Percentiles rank a stretch among this genome's conserved stretches.
Conservation (phyloP, 176 grass and related monocot species). For the Avena insularis region DNA sequence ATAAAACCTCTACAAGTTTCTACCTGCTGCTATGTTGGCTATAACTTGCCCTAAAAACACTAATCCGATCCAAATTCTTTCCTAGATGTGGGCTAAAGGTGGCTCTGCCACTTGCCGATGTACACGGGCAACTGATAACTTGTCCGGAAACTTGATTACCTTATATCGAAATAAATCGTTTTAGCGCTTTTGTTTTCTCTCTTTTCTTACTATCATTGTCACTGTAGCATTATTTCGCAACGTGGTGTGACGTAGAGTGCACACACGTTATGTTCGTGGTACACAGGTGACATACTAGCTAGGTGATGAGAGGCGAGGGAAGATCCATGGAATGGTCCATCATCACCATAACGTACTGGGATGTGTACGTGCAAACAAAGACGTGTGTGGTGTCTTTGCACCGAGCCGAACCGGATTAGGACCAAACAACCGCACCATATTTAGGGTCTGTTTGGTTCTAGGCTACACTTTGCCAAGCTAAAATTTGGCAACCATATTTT, state of each 20-base stretch:
- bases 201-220: background rate
- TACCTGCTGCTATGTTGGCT: no score
- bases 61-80: no score
- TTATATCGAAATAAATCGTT: background rate
- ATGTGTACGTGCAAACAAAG: conserved; percentile 22
- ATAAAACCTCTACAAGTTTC: no score
- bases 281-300: background rate
- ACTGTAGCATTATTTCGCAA: background rate
- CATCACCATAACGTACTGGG: background rate
- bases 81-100: no score
- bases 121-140: background rate
- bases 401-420: conserved; percentile 40
- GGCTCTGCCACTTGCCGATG: no score
- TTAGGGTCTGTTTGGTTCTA: background rate
- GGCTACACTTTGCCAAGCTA: no score
- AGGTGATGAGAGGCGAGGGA: background rate
- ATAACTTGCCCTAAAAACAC: no score
- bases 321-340: background rate
- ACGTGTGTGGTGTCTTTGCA: conserved; percentile 10
- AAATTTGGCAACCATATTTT: no score
- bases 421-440: conserved; percentile 42
- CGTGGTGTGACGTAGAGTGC: background rate
- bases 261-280: background rate
- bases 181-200: background rate
- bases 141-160: background rate